Evolutionary conservation across 2,329 filamentous ascomycete species (phyloP), one percentile per base, ranked within the genome.

Genomic region (Fusarium fracticaudum): DNA sequence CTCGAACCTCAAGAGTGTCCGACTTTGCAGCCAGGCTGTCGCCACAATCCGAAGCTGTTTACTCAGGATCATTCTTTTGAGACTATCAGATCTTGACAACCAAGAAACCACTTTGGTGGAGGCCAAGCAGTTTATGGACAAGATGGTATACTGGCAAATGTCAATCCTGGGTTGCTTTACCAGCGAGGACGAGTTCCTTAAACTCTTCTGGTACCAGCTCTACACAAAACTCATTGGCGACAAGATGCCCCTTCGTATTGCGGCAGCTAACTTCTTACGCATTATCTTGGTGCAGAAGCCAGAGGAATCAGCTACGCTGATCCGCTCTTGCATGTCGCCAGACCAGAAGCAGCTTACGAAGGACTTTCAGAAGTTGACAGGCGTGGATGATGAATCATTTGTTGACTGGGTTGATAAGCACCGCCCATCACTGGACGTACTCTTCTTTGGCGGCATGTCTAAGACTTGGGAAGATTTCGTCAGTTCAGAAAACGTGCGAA

Each of bases 121-220:
- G 54, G 90, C 91, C 1, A 87, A 92, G 33, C 85, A 88, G 2
- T 94, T 97, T 66, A 89, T 99, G 82, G 89, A 94, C 68, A 96
- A 95, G 79, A 90, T 99, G 77, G 91, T 94, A 0, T 98, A 98
- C 81, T 99, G 96, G 96, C 96, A 98, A 81, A 95, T 94, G 26
- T 93, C 98, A 24, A 91, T 99, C 22, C 86, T 99, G 22, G 92
- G 91, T 5, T 91, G 92, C 8, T 90, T 96, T 22, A 92, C 93
- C 7, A 87, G 89, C 12, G 94, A 98, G 50, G 90, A 93, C n/a
- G 91, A 94, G 15, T 93, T 94, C 78, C 89, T 98, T 78, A 93
- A 92, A 72, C 87, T 98, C 40, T 90, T 98, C 47, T 98, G 95
- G 87, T 98, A 98, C 78, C 91, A 98, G 69, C 90, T 99, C 7